Evolutionary conservation across 2,329 filamentous ascomycete genomes (phyloP).

Genomic region (Periconia sp.): DNA sequence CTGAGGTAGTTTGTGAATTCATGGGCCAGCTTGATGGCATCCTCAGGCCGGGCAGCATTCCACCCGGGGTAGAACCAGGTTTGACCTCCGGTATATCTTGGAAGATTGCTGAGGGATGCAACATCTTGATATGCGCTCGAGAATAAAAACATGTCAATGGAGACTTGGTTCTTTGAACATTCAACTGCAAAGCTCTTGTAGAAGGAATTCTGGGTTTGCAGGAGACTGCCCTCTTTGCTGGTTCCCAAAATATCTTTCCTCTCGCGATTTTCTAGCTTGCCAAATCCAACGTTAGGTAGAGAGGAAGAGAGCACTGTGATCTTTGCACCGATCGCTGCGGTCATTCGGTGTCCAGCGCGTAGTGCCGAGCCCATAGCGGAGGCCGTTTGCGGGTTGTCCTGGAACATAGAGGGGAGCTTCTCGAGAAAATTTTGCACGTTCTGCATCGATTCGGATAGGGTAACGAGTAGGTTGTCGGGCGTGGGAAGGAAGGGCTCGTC

Average conservation of each 20-base stretch:
- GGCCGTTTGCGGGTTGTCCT: constrained; percentile 84
- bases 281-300: constrained; percentile 86
- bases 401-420: constrained; percentile 95
- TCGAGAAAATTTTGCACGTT: constrained; percentile 91
- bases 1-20: constrained; percentile 98
- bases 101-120: constrained; percentile 92
- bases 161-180: constrained; percentile 98
- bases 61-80: constrained; percentile 99
- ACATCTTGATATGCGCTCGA: constrained; percentile 77
- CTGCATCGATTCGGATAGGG: constrained; percentile 83
- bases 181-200: constrained; percentile 99
- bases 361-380: constrained; percentile 97
- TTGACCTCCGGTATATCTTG: constrained; percentile 94
- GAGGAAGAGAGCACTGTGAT: constrained; percentile 90
- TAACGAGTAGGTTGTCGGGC: constrained; percentile 88
- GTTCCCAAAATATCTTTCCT: constrained; percentile 98
- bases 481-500: constrained; percentile 97
- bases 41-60: constrained; percentile 91
- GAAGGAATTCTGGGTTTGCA: constrained; percentile 94
- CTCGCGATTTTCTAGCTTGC: constrained; percentile 85
- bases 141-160: constrained; percentile 62
- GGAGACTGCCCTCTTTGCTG: constrained; percentile 82
- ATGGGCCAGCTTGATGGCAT: constrained; percentile 96
- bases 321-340: constrained; percentile 92
- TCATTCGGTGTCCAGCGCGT: constrained; percentile 92